Conservation (phyloP, 768 basidiomycete genomes). For the Leccinum subtestaceum region DNA sequence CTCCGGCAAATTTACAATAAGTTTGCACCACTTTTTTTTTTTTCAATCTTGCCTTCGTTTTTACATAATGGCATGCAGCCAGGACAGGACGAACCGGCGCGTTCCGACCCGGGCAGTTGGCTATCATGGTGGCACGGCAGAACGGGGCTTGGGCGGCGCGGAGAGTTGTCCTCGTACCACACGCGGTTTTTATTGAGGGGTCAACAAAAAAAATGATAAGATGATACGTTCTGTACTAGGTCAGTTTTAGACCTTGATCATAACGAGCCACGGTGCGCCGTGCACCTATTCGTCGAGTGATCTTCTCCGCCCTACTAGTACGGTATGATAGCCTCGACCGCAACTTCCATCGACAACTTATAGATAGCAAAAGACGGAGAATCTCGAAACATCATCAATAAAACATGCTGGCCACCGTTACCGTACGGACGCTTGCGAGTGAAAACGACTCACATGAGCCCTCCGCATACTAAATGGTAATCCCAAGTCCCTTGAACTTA, state of each 20-base stretch:
- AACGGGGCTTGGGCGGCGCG: too few species aligned
- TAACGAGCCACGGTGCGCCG: background rate
- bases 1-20: too few species aligned
- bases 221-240: background rate
- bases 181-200: too few species aligned
- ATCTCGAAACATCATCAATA: background rate
- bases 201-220: too few species aligned
- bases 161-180: too few species aligned
- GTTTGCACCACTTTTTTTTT: too few species aligned
- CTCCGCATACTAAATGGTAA: background rate
- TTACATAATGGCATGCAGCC: too few species aligned
- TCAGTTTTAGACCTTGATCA: constrained; percentile 15
- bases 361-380: background rate
- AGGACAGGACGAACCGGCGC: too few species aligned
- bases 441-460: background rate
- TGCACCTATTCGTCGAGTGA: background rate
- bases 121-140: too few species aligned
- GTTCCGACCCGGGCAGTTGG: too few species aligned
- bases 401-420: constrained; percentile 8
- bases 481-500: background rate
- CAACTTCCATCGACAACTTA: background rate
- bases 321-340: constrained; percentile 2
- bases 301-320: constrained; percentile 5
- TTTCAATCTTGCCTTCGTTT: too few species aligned
- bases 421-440: constrained; percentile 4